Conservation (phyloP, 371 early-diverging fungal genomes). For the Mortierella sp. region DNA sequence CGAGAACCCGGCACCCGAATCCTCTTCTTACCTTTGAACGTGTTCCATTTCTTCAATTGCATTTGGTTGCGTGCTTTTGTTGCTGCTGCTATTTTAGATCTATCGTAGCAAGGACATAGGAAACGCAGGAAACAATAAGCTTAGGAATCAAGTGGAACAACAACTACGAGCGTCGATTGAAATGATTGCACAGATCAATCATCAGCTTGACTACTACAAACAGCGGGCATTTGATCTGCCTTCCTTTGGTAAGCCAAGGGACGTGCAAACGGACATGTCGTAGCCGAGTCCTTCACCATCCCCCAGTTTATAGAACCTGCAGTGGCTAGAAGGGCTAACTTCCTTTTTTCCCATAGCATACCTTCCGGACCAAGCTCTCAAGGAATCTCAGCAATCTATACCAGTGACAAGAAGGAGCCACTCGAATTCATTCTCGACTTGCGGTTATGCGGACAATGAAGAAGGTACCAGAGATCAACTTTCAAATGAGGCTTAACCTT, state of each 20-base stretch:
- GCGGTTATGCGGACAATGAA: constrained; percentile 52
- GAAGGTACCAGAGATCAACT: constrained; percentile 23
- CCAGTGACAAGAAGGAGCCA: constrained; percentile 42
- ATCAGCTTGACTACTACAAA: constrained; percentile 47
- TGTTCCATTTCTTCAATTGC: neutral
- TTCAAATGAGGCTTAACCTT: too few species aligned
- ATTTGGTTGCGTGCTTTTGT: too few species aligned
- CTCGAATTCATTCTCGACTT: constrained; percentile 51
- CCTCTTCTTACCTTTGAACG: too few species aligned
- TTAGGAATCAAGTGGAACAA: constrained; percentile 41
- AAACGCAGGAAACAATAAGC: constrained; percentile 37
- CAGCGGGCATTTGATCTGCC: constrained; percentile 51
- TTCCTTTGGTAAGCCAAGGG: constrained; percentile 41
- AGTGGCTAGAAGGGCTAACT: neutral
- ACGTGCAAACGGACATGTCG: too few species aligned
- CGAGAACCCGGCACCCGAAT: too few species aligned
- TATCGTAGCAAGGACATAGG: constrained; percentile 44
- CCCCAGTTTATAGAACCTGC: too few species aligned
- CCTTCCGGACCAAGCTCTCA: constrained; percentile 33
- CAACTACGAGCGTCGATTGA: constrained; percentile 39
- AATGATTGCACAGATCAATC: constrained; percentile 35
- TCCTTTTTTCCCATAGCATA: constrained; percentile 13
- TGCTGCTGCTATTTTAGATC: constrained; percentile 22
- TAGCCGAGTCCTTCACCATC: too few species aligned
- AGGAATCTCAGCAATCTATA: constrained; percentile 35